phyloP scores from a whole-genome alignment of 305 asterid genomes.

The Solanum chacoense region DNA sequence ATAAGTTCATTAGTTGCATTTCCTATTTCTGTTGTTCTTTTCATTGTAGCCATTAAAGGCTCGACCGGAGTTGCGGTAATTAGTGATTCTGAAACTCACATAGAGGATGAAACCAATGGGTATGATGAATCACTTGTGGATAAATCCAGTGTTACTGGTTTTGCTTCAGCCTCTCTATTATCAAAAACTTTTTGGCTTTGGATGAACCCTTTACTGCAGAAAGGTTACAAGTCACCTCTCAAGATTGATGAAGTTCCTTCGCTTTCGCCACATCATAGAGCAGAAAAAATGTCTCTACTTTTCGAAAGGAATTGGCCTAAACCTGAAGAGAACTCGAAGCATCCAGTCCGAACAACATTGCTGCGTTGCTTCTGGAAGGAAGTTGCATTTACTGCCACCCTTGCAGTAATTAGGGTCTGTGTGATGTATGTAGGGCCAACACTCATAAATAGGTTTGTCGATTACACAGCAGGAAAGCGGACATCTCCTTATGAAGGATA shows the following conservation, averaged over 20 bases:
- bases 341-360: slow-evolving; percentile 62
- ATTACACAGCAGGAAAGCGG: slow-evolving; percentile 51
- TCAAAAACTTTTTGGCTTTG: slow-evolving; percentile 76
- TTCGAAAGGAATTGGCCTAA: slow-evolving; percentile 77
- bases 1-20: slow-evolving; percentile 32
- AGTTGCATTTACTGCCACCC: slow-evolving; percentile 49
- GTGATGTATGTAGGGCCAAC: slow-evolving; percentile 81
- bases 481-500: slow-evolving; percentile 62
- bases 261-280: slow-evolving; percentile 68
- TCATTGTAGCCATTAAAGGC: slow-evolving; percentile 45
- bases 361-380: slow-evolving; percentile 75
- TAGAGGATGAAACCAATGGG: slow-evolving; percentile 13
- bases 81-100: slow-evolving; percentile 17
- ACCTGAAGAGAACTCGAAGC: slow-evolving; percentile 58
- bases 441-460: slow-evolving; percentile 59
- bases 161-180: slow-evolving; percentile 62
- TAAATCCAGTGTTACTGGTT: slow-evolving; percentile 46
- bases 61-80: slow-evolving; percentile 38
- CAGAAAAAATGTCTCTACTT: slow-evolving; percentile 50
- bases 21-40: slow-evolving; percentile 32
- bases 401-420: slow-evolving; percentile 55
- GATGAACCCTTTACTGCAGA: slow-evolving; percentile 71
- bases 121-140: slow-evolving; percentile 34
- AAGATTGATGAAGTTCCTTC: slow-evolving; percentile 66
- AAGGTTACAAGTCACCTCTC: slow-evolving; percentile 58